These are phyloP conservation scores for Penicillium turbatum DNA, from an alignment of 495 filamentous ascomycete genomes.

Conservation along the genomic window DNA sequence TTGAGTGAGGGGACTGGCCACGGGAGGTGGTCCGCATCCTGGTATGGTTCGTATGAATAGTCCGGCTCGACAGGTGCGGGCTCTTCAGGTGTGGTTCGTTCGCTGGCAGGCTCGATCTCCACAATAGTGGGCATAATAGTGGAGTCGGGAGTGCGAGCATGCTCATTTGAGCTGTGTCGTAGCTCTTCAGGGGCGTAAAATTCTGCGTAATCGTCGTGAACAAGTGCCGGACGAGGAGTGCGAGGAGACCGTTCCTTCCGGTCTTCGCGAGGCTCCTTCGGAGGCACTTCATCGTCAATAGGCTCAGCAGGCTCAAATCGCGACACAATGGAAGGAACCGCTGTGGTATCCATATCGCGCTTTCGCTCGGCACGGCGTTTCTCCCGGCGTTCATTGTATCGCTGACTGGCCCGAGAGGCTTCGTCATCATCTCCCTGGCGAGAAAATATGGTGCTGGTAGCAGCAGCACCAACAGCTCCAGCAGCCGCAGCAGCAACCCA, in stretches of 20 bases:
- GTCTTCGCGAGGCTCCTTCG: slow-evolving; percentile 10
- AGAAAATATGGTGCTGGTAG: slow-evolving; percentile 38
- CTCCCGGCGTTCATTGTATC: slow-evolving; percentile 32
- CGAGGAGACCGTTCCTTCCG: slow-evolving; percentile 24
- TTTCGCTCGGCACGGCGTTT: slow-evolving; percentile 40
- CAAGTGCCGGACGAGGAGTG: slow-evolving; percentile 23
- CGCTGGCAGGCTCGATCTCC: slow-evolving; percentile 31
- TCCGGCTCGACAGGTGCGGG: slow-evolving; percentile 9
- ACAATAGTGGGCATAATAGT: slow-evolving; percentile 29
- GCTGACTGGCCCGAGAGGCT: slow-evolving; percentile 28
- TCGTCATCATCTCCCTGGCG: slow-evolving; percentile 38
- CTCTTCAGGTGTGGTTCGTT: slow-evolving; percentile 16
- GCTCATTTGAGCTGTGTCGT: slow-evolving; percentile 28
- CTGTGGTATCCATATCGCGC: slow-evolving; percentile 17
- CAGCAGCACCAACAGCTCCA: slow-evolving; percentile 46
- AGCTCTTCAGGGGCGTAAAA: slow-evolving; percentile 42
- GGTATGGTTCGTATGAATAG: slow-evolving; percentile 28
- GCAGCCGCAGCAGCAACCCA: slow-evolving; percentile 45
- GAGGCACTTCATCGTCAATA: slow-evolving; percentile 10
- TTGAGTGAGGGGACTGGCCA: slow-evolving; percentile 48
- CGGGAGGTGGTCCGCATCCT: slow-evolving; percentile 33
- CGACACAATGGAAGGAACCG: slow-evolving; percentile 21
- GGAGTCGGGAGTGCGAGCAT: slow-evolving; percentile 8
- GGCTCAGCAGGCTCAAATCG: slow-evolving; percentile 12
- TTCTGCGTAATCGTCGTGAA: slow-evolving; percentile 40